A percentile compares a stretch with the other conserved stretches of the same genome.
Conservation (phyloP, 495 filamentous ascomycete species). For the Penicillium tannophilum region DNA sequence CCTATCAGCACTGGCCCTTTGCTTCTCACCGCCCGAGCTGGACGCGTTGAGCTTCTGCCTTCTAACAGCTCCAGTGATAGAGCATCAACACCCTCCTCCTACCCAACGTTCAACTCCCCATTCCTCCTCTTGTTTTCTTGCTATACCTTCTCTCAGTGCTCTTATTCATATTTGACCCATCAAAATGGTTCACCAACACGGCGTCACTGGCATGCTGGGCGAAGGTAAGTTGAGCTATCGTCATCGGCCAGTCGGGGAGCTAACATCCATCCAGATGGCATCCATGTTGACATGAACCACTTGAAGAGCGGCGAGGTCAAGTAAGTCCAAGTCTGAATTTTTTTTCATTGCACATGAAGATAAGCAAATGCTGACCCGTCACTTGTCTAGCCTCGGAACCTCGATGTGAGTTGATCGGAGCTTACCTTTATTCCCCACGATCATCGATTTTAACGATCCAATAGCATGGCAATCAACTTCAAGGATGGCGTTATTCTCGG, state of each 20-base stretch:
- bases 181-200: constrained; percentile 48
- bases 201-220: constrained; percentile 67
- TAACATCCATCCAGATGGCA: constrained; percentile 73
- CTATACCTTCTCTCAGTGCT: constrained; percentile 1
- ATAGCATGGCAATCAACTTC: constrained; percentile 83
- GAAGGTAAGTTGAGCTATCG: constrained; percentile 59
- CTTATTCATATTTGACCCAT: constrained; percentile 2
- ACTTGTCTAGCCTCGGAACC: constrained; percentile 74
- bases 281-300: constrained; percentile 97
- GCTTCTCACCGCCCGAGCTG: constrained; percentile 40
- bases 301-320: constrained; percentile 89
- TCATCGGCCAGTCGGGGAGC: constrained; percentile 23
- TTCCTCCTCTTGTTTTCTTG: constrained; percentile 10
- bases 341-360: background rate
- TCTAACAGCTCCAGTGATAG: constrained; percentile 30
- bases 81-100: constrained; percentile 20
- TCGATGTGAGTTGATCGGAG: constrained; percentile 75
- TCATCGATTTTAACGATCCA: constrained; percentile 16
- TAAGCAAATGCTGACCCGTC: constrained; percentile 30
- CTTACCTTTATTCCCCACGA: constrained; percentile 19
- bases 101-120: constrained; percentile 15
- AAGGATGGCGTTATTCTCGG: constrained; percentile 95
- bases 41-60: constrained; percentile 46
- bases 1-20: constrained; percentile 26
- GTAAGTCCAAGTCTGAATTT: constrained; percentile 53